Evolutionary conservation across 108 stramenopile genomes (phyloP).

Genomic region (Cyclotella baltica): DNA sequence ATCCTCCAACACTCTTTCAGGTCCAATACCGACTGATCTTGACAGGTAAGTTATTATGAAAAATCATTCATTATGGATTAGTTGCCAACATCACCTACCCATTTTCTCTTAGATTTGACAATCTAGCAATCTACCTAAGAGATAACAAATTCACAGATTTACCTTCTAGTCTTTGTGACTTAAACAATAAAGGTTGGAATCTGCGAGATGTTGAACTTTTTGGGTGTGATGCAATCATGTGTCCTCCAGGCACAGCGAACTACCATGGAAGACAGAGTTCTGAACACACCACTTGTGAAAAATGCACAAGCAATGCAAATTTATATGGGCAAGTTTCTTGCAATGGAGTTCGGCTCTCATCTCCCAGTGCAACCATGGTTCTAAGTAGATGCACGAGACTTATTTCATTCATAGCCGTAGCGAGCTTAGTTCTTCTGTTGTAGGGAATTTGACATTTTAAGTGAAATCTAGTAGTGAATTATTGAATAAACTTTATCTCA

Average conservation of each 20-base stretch:
- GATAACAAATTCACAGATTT: conserved; percentile 72
- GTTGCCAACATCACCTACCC: neutral
- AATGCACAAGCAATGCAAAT: conserved; percentile 39
- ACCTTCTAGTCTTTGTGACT: conserved; percentile 59
- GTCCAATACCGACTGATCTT: conserved; percentile 57
- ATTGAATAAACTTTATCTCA: no score
- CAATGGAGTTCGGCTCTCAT: conserved; percentile 41
- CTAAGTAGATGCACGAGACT: no score
- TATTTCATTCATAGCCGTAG: no score
- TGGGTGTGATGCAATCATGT: conserved; percentile 78
- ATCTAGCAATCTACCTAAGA: conserved; percentile 68
- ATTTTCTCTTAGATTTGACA: conserved; percentile 50
- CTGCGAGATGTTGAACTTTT: conserved; percentile 69
- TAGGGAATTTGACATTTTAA: no score
- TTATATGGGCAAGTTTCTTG: conserved; percentile 51
- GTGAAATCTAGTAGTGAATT: no score
- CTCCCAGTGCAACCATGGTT: conserved; percentile 9
- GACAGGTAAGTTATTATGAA: conserved; percentile 51
- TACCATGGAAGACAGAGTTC: conserved; percentile 44
- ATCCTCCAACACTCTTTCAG: conserved; percentile 58
- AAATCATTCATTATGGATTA: neutral
- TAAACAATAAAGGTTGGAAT: conserved; percentile 62
- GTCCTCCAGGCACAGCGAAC: conserved; percentile 66
- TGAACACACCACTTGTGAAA: conserved; percentile 32
- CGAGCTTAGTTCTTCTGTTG: no score